Base-by-base conservation (phyloP, 2,329 filamentous ascomycete species). In the Macrophomina pseudophaseolina region DNA sequence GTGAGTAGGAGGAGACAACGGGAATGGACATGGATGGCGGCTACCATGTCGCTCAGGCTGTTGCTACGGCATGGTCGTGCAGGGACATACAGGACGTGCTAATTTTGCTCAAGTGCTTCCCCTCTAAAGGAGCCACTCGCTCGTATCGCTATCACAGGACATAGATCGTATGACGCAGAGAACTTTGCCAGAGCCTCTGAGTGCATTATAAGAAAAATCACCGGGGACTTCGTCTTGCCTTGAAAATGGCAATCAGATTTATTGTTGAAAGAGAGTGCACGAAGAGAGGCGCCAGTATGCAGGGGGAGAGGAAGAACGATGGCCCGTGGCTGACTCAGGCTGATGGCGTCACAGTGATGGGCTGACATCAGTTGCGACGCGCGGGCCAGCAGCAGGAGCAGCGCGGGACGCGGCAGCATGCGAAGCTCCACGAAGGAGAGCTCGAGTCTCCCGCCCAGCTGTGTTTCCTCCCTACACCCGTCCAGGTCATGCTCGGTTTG, bases 331-430 rank as follows among this genome's bases (percentile, higher is more conserved):
- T 60, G 56, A 60, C 56, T 60, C 44, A 28, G 28, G 23, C 9
- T 16, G 38, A 62, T 62, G 58, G 58, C 58, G 58, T 62, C 58
- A 62, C 58, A 38, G 42, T 48, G 56, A 60, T 48, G 56, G 56
- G 44, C 56, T 60, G 56, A 60, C 56, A 60, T 46, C 54, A 59
- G 40, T 60, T 11, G 11, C 23, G 42, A 40, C 32, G 58, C 58
- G 42, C 58, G 58, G 58, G 44, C 58, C 58, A 40, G 58, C 56
- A 60, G 40, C 54, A 28, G 38, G 28, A 44, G 54, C 54, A 18
- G 23, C 23, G 23, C 23, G 23, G 54, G 28, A 46, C 11, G 35
- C 40, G 40, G 40, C 40, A 46, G 56, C 40, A 23, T 46, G 56
- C 56, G 28, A 46, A 60, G 56, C 56, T 60, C 38, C 28, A 46